A percentile compares a stretch with the other conserved stretches of the same genome.
Evolutionary conservation across 176 grass and related monocot species (phyloP).

Genomic region (Echinochloa phyllopogon): DNA sequence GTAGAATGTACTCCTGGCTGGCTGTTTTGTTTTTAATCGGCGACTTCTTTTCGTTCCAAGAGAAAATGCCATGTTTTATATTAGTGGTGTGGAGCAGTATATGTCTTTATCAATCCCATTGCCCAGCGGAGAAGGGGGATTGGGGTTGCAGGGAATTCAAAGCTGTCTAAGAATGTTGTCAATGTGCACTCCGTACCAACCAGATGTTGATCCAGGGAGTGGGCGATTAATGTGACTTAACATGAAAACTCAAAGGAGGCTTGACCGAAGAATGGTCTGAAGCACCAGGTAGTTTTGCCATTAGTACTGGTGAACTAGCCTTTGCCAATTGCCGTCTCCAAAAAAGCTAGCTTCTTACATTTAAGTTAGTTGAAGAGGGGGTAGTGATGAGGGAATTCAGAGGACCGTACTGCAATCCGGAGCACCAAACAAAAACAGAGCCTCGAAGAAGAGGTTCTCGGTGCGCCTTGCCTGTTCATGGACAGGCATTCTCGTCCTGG

Average conservation of each 20-base stretch:
- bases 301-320: background rate
- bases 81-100: background rate
- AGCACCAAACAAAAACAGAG: background rate
- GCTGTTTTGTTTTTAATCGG: background rate
- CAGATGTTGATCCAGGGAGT: background rate
- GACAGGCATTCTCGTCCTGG: conserved; percentile 8
- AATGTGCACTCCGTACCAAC: background rate
- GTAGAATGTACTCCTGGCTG: background rate
- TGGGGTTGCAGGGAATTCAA: background rate
- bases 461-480: background rate
- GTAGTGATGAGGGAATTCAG: background rate
- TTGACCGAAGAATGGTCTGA: background rate
- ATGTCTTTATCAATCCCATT: background rate
- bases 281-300: background rate
- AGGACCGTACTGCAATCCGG: background rate
- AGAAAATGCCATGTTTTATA: background rate
- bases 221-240: background rate
- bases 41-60: background rate
- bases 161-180: background rate
- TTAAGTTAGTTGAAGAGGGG: background rate
- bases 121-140: background rate
- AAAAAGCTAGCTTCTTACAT: background rate
- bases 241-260: background rate
- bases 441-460: background rate
- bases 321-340: background rate